A percentile compares a stretch with the other conserved stretches of the same genome.
Evolutionary conservation across 768 basidiomycete species (phyloP).

Genomic region (Tulasnella sp.): DNA sequence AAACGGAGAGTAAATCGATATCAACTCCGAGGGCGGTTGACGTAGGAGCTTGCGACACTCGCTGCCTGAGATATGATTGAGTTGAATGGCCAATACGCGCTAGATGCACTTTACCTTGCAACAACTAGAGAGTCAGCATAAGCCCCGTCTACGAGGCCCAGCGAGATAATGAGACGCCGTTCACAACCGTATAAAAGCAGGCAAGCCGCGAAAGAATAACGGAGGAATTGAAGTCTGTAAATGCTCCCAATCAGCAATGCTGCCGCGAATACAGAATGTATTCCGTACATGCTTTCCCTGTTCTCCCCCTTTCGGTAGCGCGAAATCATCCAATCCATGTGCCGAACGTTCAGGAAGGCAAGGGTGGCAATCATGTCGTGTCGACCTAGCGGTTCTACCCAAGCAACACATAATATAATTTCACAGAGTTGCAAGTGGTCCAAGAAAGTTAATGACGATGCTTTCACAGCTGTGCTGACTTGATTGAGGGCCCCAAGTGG

Average conservation of each 20-base stretch:
- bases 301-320: neutral
- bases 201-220: conserved; percentile 57
- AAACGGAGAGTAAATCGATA: conserved; percentile 50
- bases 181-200: conserved; percentile 66
- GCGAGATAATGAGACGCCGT: conserved; percentile 43
- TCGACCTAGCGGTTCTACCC: conserved; percentile 56
- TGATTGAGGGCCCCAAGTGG: conserved; percentile 50
- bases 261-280: neutral
- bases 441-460: conserved; percentile 41
- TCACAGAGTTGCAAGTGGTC: conserved; percentile 52
- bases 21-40: conserved; percentile 42
- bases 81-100: neutral
- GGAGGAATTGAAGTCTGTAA: conserved; percentile 46
- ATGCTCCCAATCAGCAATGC: neutral
- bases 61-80: neutral
- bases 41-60: neutral
- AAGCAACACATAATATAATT: conserved; percentile 53
- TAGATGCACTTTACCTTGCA: neutral
- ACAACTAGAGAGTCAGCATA: neutral
- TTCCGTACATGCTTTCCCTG: conserved; percentile 8
- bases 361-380: conserved; percentile 55
- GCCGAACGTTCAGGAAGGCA: conserved; percentile 46
- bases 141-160: conserved; percentile 38
- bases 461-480: conserved; percentile 39
- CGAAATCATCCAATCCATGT: conserved; percentile 42